Conservation (phyloP, 192 early-diverging fungal species). For the Jimgerdemannia flammicorona region DNA sequence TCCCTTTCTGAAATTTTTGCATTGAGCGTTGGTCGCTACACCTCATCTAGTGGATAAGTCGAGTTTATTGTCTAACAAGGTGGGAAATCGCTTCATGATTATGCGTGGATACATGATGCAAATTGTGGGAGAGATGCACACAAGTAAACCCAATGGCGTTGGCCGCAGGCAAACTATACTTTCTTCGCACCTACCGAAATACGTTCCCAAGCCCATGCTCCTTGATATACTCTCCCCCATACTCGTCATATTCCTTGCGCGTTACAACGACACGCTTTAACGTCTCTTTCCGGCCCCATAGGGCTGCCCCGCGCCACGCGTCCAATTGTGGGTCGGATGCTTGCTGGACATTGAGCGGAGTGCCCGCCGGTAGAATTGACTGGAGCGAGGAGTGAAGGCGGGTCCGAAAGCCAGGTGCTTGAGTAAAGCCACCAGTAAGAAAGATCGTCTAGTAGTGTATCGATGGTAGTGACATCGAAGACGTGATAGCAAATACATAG, state of each 20-base stretch:
- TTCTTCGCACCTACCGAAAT: not conserved
- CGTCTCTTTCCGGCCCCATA: constrained; percentile 48
- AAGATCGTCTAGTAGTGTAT: constrained; percentile 51
- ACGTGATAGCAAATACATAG: not conserved
- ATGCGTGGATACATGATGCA: too few relatives aligned
- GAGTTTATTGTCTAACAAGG: too few relatives aligned
- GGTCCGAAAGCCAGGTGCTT: constrained; percentile 59
- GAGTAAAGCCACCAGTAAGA: constrained; percentile 75
- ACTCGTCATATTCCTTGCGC: constrained; percentile 73
- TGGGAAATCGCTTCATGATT: too few relatives aligned
- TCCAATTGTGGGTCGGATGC: constrained; percentile 74
- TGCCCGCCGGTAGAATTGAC: constrained; percentile 58
- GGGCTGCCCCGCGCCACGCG: constrained; percentile 84
- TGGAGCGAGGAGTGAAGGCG: constrained; percentile 60
- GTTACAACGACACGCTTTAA: constrained; percentile 54
- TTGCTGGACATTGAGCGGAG: constrained; percentile 45
- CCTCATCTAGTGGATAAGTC: too few relatives aligned
- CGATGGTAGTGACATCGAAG: not conserved
- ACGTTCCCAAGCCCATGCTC: constrained; percentile 82
- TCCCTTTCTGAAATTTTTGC: not conserved
- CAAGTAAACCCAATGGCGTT: too few relatives aligned
- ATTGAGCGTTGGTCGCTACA: too few relatives aligned
- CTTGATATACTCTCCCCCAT: constrained; percentile 80
- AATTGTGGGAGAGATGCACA: too few relatives aligned
- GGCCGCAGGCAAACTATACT: not conserved